phyloP scores from a whole-genome alignment of 192 early-diverging fungal genomes.

The Spizellomyces punctatus region DNA sequence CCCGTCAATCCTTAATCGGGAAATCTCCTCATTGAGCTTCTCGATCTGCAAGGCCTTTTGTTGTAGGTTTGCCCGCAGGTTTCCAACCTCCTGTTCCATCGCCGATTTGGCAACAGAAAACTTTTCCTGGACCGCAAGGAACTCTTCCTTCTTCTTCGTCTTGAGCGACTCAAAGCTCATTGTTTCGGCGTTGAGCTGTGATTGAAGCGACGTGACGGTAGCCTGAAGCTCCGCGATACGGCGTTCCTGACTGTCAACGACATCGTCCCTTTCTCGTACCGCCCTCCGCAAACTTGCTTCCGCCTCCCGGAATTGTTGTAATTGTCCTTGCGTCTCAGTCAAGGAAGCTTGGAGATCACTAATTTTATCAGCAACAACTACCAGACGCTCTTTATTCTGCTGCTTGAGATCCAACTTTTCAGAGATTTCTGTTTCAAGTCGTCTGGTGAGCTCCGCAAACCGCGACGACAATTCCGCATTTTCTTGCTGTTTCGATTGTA shows the following conservation, averaged over 20 bases:
- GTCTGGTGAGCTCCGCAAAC: constrained; percentile 33
- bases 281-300: constrained; percentile 37
- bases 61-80: constrained; percentile 37
- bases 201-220: constrained; percentile 21
- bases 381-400: constrained; percentile 46
- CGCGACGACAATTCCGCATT: constrained; percentile 31
- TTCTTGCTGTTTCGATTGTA: constrained; percentile 24
- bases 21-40: constrained; percentile 30
- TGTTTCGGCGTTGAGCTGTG: constrained; percentile 18
- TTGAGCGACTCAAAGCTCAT: constrained; percentile 32
- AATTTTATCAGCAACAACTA: constrained; percentile 45
- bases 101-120: constrained; percentile 43
- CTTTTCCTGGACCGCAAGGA: constrained; percentile 54
- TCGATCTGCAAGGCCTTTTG: constrained; percentile 32
- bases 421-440: constrained; percentile 36
- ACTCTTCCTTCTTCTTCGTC: constrained; percentile 50
- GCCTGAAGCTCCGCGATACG: constrained; percentile 35
- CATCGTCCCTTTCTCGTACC: constrained; percentile 41
- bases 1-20: constrained; percentile 39
- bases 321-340: constrained; percentile 41
- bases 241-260: constrained; percentile 25
- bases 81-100: constrained; percentile 49
- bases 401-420: constrained; percentile 40
- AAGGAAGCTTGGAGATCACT: constrained; percentile 41
- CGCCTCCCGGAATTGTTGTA: constrained; percentile 37